Evolutionary conservation across 192 early-diverging fungal genomes (phyloP).

Genomic region (Podochytrium sp.): DNA sequence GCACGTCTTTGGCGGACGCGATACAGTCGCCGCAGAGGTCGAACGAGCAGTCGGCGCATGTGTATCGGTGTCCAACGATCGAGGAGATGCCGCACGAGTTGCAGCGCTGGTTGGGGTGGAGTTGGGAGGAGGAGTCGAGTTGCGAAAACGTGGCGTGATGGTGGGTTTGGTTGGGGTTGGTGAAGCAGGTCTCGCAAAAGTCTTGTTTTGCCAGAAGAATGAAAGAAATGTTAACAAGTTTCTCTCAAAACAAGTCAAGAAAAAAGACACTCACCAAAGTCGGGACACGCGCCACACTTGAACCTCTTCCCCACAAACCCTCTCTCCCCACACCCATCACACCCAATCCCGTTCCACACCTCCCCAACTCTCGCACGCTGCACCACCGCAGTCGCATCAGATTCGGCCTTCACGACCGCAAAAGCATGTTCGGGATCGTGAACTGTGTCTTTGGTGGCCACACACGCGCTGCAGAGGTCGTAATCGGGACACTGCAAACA

Average conservation of each 20-base stretch:
- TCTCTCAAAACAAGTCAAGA: neutral
- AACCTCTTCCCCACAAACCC: conserved; percentile 28
- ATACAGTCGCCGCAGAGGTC: conserved; percentile 36
- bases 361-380: too few species aligned
- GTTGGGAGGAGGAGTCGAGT: neutral
- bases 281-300: conserved; percentile 31
- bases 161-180: neutral
- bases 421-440: neutral
- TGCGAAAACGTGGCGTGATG: conserved; percentile 12
- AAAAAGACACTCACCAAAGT: conserved; percentile 20
- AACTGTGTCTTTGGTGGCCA: neutral
- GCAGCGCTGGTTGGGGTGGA: conserved; percentile 30
- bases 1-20: neutral
- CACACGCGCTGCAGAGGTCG: conserved; percentile 10
- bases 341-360: conserved; percentile 25
- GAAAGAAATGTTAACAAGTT: neutral
- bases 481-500: conserved; percentile 11
- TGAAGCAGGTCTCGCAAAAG: conserved; percentile 32
- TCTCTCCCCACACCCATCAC: conserved; percentile 29
- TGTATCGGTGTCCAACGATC: conserved; percentile 37
- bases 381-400: too few species aligned
- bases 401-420: too few species aligned
- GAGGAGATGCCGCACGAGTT: conserved; percentile 18
- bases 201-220: conserved; percentile 15
- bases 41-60: conserved; percentile 35